These are phyloP conservation scores for Sarocladium brachiariae DNA, from an alignment of 2,329 filamentous ascomycete species.

Conservation along the genomic window DNA sequence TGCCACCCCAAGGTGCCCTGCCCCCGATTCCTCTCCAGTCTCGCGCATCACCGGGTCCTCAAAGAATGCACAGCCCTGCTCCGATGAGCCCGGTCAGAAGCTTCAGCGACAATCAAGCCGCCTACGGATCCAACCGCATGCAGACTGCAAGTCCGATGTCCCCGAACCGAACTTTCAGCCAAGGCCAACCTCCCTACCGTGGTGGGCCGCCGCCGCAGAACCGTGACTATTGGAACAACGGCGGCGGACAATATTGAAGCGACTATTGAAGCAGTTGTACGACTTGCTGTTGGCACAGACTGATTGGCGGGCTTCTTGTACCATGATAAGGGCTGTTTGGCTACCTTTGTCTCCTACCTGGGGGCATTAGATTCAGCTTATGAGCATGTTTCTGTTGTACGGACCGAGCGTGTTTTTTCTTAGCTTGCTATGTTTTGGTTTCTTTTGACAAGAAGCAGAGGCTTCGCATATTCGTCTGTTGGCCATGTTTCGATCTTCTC, in stretches of 20 bases:
- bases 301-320: no score
- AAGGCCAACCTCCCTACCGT: neutral
- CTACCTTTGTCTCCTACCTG: no score
- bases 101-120: conserved; percentile 10
- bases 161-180: conserved; percentile 10
- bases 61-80: conserved; percentile 11
- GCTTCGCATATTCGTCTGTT: no score
- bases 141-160: conserved; percentile 8
- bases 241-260: neutral
- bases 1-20: neutral
- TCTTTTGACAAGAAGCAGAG: no score
- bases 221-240: conserved; percentile 5
- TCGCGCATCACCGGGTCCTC: conserved; percentile 11
- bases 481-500: no score
- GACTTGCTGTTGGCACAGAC: neutral
- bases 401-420: no score
- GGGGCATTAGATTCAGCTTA: no score
- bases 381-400: no score
- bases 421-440: no score
- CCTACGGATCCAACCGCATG: conserved; percentile 9
- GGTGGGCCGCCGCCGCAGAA: neutral
- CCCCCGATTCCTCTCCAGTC: conserved; percentile 7
- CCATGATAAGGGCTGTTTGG: no score
- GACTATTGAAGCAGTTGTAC: neutral
- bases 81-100: conserved; percentile 6